These are phyloP conservation scores for Hymenoscyphus albidus DNA, from an alignment of 2,329 filamentous ascomycete genomes.

Conservation along the genomic window DNA sequence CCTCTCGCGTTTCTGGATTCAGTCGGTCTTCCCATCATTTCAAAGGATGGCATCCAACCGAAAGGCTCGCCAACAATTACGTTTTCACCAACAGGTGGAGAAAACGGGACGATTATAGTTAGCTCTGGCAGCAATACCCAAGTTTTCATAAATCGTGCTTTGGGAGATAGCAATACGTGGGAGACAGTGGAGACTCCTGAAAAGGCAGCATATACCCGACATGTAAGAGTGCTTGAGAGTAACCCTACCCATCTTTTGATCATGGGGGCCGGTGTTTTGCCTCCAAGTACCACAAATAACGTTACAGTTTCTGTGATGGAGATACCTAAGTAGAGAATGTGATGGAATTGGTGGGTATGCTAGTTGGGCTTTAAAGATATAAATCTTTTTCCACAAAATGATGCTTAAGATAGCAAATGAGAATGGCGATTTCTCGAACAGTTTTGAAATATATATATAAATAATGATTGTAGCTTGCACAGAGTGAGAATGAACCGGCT, in stretches of 20 bases:
- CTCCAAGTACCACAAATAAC: conserved; percentile 30
- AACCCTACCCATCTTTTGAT: conserved; percentile 32
- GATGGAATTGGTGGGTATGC: not conserved
- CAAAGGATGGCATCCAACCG: conserved; percentile 28
- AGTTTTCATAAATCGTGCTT: conserved; percentile 31
- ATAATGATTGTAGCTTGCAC: too few relatives aligned
- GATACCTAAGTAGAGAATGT: not conserved
- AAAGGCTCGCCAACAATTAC: conserved; percentile 31
- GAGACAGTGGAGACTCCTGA: conserved; percentile 29
- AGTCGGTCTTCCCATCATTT: conserved; percentile 24
- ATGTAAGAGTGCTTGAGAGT: conserved; percentile 30
- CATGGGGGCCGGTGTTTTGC: conserved; percentile 31
- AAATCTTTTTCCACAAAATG: not conserved
- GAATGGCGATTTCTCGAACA: too few relatives aligned
- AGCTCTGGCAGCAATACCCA: conserved; percentile 25
- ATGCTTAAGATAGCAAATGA: too few relatives aligned
- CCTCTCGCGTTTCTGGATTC: conserved; percentile 31
- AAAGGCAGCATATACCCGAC: conserved; percentile 27
- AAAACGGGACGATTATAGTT: conserved; percentile 33
- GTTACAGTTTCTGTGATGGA: conserved; percentile 34
- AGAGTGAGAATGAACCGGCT: too few relatives aligned
- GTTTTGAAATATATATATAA: too few relatives aligned
- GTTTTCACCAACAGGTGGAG: conserved; percentile 31
- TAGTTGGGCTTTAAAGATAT: not conserved
- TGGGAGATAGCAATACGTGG: conserved; percentile 31